Conservation (phyloP, 2,329 filamentous ascomycete species). For the Ciborinia camelliae region DNA sequence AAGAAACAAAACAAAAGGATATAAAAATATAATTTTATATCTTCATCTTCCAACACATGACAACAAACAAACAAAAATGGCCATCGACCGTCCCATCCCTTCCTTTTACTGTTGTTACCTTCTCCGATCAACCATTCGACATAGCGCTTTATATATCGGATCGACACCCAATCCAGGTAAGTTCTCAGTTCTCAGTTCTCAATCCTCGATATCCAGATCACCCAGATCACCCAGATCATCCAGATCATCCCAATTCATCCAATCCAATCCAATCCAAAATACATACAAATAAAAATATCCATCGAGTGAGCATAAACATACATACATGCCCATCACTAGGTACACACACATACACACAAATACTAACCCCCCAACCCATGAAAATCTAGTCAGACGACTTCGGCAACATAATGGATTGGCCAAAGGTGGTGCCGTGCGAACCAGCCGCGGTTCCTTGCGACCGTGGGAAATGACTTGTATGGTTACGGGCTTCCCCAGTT, state of each 20-base stretch:
- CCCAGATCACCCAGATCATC: too few species aligned
- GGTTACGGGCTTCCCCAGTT: slow-evolving; percentile 84
- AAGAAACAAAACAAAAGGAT: too few species aligned
- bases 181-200: too few species aligned
- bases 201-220: too few species aligned
- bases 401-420: slow-evolving; percentile 86
- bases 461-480: slow-evolving; percentile 91
- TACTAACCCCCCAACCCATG: slow-evolving; percentile 8
- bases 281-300: too few species aligned
- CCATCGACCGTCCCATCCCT: slow-evolving; percentile 58
- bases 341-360: too few species aligned
- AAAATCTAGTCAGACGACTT: slow-evolving; percentile 60
- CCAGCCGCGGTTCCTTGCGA: slow-evolving; percentile 61
- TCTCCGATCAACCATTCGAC: slow-evolving; percentile 74
- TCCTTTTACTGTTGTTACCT: slow-evolving; percentile 93
- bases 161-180: slow-evolving; percentile 76
- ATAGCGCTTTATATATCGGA: slow-evolving; percentile 75
- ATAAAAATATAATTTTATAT: too few species aligned
- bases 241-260: background rate
- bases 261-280: background rate
- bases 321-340: too few species aligned
- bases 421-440: slow-evolving; percentile 78
- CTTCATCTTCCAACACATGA: background rate
- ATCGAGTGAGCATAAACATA: background rate
- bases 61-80: slow-evolving; percentile 27